Conservation (phyloP, 805 yeast species). For the Saturnispora halmiae region DNA sequence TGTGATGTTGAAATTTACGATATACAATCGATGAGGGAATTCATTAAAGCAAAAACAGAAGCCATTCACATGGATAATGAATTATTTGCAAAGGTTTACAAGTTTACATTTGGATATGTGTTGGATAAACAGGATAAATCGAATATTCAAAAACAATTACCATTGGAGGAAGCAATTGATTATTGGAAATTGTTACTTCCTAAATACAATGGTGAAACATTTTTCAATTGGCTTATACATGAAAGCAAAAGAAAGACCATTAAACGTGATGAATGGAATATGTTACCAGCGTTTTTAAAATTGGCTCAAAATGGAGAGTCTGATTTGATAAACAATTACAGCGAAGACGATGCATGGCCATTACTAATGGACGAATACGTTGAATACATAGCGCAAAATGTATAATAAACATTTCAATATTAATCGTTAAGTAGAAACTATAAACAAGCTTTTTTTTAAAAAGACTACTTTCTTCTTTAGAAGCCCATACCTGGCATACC, state of each 20-base stretch:
- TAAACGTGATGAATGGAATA: conserved; percentile 75
- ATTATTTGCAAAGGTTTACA: conserved; percentile 53
- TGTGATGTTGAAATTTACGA: conserved; percentile 25
- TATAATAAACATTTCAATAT: conserved; percentile 1
- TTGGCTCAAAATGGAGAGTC: conserved; percentile 6
- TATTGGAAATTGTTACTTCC: conserved; percentile 69
- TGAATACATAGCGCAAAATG: conserved; percentile 29
- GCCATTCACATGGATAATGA: conserved; percentile 25
- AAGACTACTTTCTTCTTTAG: conserved; percentile 8
- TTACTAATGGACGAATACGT: conserved; percentile 76
- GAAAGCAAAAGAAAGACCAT: conserved; percentile 38
- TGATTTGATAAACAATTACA: conserved; percentile 49
- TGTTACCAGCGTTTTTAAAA: conserved; percentile 31
- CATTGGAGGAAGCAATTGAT: conserved; percentile 53
- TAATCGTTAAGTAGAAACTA: not conserved
- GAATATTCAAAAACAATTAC: conserved; percentile 28
- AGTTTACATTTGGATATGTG: conserved; percentile 59
- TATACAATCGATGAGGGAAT: conserved; percentile 39
- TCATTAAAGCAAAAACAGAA: conserved; percentile 19
- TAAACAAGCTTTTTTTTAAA: conserved; percentile 4
- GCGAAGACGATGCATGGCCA: conserved; percentile 89
- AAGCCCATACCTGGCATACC: conserved; percentile 41
- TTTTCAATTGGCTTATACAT: conserved; percentile 43
- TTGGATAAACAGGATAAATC: conserved; percentile 49
- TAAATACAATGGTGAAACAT: conserved; percentile 28